A percentile compares a stretch with the other conserved stretches of the same genome.
Evolutionary conservation across 805 yeast species (phyloP).

Genomic region (Barnettozyma botsteinii): DNA sequence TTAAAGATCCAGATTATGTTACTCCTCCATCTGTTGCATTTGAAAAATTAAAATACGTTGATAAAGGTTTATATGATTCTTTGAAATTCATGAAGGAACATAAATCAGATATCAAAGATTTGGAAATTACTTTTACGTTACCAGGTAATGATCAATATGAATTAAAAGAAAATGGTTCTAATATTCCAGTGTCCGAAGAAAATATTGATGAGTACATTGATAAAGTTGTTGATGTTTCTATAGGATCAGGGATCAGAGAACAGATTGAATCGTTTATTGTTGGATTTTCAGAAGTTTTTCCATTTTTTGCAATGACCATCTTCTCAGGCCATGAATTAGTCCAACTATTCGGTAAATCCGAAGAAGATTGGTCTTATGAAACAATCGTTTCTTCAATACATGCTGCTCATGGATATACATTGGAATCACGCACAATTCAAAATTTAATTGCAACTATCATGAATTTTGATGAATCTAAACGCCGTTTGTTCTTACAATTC

Average conservation of each 20-base stretch:
- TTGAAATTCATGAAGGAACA: conserved; percentile 44
- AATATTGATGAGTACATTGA: conserved; percentile 57
- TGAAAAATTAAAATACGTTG: conserved; percentile 43
- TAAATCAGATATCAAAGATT: conserved; percentile 38
- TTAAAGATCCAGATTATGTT: conserved; percentile 13
- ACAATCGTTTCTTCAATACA: conserved; percentile 55
- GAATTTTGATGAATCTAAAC: conserved; percentile 46
- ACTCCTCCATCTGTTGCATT: conserved; percentile 6
- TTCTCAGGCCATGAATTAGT: conserved; percentile 73
- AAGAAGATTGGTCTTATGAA: conserved; percentile 80
- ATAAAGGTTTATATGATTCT: conserved; percentile 53
- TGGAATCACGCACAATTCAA: conserved; percentile 59
- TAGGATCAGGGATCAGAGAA: conserved; percentile 55
- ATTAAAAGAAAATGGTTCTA: conserved; percentile 51
- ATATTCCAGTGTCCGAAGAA: conserved; percentile 38
- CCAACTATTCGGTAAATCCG: conserved; percentile 65
- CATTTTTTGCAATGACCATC: conserved; percentile 62
- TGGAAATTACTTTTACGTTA: conserved; percentile 59
- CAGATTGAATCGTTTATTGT: conserved; percentile 66
- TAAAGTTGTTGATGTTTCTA: conserved; percentile 49
- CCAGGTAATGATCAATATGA: conserved; percentile 72
- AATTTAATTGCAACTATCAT: conserved; percentile 58
- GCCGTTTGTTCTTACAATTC: conserved; percentile 75
- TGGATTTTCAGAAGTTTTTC: conserved; percentile 83
- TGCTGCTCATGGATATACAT: conserved; percentile 87